Percentiles rank a stretch among this genome's conserved stretches.
phyloP scores from a whole-genome alignment of 73 alveolate genomes.

The Diophrys appendiculata region DNA sequence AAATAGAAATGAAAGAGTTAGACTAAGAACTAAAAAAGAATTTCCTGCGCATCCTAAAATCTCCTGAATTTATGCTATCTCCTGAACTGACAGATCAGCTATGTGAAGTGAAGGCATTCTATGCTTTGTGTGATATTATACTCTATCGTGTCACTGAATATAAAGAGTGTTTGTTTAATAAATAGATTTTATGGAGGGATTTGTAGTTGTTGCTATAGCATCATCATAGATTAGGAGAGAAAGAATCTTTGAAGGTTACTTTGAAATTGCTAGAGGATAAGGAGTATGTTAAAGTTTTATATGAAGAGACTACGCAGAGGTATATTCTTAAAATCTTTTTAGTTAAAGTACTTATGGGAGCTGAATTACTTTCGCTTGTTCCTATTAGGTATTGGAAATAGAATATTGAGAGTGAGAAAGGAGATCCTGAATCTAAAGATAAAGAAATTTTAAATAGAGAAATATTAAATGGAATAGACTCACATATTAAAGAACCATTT shows the following conservation, averaged over 20 bases:
- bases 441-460: conserved; percentile 3
- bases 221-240: too few relatives aligned
- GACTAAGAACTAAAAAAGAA: background rate
- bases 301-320: conserved; percentile 6
- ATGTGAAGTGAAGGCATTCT: background rate
- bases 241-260: background rate
- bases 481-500: conserved; percentile 43
- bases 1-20: background rate
- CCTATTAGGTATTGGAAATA: conserved; percentile 38
- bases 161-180: too few relatives aligned
- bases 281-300: background rate
- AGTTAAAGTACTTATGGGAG: conserved; percentile 21
- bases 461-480: conserved; percentile 7
- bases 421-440: background rate
- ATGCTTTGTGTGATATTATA: background rate
- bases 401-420: background rate
- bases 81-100: background rate
- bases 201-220: too few relatives aligned
- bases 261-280: background rate
- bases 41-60: too few relatives aligned
- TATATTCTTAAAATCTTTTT: conserved; percentile 28
- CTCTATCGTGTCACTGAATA: too few relatives aligned
- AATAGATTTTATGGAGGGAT: too few relatives aligned
- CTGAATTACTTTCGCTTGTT: conserved; percentile 32
- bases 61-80: background rate